These are phyloP conservation scores for Saturnispora gosingensis DNA, from an alignment of 805 yeast genomes.

Conservation along the genomic window DNA sequence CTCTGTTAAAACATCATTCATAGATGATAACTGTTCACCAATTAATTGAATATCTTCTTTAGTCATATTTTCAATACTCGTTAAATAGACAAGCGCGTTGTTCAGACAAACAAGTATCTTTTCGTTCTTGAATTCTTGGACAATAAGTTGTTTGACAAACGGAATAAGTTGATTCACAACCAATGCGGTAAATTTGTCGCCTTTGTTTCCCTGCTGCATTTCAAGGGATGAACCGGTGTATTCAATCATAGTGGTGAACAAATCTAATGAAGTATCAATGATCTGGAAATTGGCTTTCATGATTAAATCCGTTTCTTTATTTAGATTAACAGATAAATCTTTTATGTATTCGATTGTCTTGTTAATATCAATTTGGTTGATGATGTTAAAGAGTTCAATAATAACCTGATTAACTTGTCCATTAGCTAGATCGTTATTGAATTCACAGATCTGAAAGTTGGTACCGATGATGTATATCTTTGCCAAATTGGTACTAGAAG, in stretches of 20 bases:
- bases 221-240: conserved; percentile 23
- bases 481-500: conserved; percentile 8
- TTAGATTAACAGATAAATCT: conserved; percentile 7
- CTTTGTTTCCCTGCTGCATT: not conserved
- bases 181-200: conserved; percentile 18
- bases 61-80: conserved; percentile 21
- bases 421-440: conserved; percentile 14
- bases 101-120: conserved; percentile 60
- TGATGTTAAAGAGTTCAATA: conserved; percentile 18
- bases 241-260: conserved; percentile 70
- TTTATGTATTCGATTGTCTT: conserved; percentile 11
- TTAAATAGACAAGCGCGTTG: conserved; percentile 41
- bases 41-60: conserved; percentile 7
- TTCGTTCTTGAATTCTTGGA: conserved; percentile 38
- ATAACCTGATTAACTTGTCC: conserved; percentile 11
- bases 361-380: conserved; percentile 16
- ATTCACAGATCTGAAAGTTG: conserved; percentile 26
- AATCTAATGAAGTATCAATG: conserved; percentile 63
- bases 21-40: conserved; percentile 1
- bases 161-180: conserved; percentile 15
- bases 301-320: conserved; percentile 17
- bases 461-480: conserved; percentile 23
- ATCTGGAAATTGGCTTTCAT: conserved; percentile 51
- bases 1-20: not conserved
- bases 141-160: conserved; percentile 33